Evolutionary conservation across 306 rosid genomes (phyloP), one percentile per base, ranked within the genome.

Genomic region (Hylodesmum podocarpum): DNA sequence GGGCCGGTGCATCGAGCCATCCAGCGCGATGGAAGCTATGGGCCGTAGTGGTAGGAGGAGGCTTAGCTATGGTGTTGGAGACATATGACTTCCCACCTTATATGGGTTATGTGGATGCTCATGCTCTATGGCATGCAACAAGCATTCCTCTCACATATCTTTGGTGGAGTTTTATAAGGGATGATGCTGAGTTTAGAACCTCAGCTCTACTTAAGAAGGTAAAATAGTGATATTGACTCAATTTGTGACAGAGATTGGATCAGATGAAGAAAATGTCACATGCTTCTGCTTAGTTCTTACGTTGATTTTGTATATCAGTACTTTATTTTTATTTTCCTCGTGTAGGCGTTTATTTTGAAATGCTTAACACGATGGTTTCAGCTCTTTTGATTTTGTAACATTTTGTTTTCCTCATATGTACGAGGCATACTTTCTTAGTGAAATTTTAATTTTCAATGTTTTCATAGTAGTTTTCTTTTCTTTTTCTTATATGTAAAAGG

Each of bases 151-250:
- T 89, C 19, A 83, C 99, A 18, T 95, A 82, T 85, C 81, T 95
- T 18, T 92, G 92, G 97, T 95, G 99, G 99, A 89, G 94, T 84
- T 92, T 89, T 75, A 84, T 89, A 76, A 88, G 96, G 80, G 97
- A 92, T 61, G 99, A 95, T 72, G 98, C 97, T 2, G 98, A 90
- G 84, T 92, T 85, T 78, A 82, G 85, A 70, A 92, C 97, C 66
- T 9, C 76, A 18, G 44, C 74, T 40, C 88, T 87, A 62, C 88
- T 85, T 46, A 92, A 95, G 90, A 95, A 95, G 81, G 81, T 70
- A 5, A 91, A 89, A 77, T 90, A 92, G 83, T 41, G 49, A 39
- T 47, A 70, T 44, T n/a, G 73, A 75, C 77, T 44, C 54, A 31
- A 29, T 33, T 66, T 39, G 62, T 39, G 62, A 37, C 75, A 43